Conservation (phyloP, 495 filamentous ascomycete genomes). For the Lentithecium fluviatile region DNA sequence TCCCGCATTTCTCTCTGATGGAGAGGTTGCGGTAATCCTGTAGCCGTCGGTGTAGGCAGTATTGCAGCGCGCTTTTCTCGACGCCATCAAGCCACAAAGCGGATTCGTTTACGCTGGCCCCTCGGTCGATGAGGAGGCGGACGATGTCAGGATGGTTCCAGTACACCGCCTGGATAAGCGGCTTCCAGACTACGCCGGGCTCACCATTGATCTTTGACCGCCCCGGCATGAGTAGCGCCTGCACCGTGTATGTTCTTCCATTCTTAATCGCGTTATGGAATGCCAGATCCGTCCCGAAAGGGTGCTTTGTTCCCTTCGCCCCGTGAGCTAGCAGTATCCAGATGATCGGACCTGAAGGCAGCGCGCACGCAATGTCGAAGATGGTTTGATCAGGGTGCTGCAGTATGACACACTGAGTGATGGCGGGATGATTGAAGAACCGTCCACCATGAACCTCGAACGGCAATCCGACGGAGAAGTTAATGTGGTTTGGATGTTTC, state of each 20-base stretch:
- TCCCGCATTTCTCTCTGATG: constrained; percentile 10
- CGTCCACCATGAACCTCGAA: constrained; percentile 18
- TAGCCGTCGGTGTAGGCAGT: constrained; percentile 18
- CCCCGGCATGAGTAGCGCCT: constrained; percentile 16
- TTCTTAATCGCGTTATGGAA: constrained; percentile 34
- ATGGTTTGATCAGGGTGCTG: constrained; percentile 27
- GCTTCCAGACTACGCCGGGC: constrained; percentile 15
- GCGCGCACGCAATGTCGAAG: constrained; percentile 25
- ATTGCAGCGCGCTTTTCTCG: constrained; percentile 24
- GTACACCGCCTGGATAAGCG: constrained; percentile 27
- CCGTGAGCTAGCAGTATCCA: constrained; percentile 22
- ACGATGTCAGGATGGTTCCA: constrained; percentile 27
- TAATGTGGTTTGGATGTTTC: constrained; percentile 19
- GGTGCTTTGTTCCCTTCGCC: constrained; percentile 23
- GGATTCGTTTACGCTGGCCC: constrained; percentile 21
- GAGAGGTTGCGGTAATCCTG: constrained; percentile 4
- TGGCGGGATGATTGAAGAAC: constrained; percentile 17
- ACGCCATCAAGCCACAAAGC: constrained; percentile 1
- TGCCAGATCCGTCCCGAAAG: constrained; percentile 26
- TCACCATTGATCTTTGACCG: constrained; percentile 14
- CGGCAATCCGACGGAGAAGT: constrained; percentile 24
- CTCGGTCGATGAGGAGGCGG: constrained; percentile 25
- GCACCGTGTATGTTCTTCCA: constrained; percentile 16
- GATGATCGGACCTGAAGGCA: constrained; percentile 10
- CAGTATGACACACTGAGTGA: constrained; percentile 14